phyloP scores from a whole-genome alignment of 257 asterid genomes.

The Ehretia macrophylla region DNA sequence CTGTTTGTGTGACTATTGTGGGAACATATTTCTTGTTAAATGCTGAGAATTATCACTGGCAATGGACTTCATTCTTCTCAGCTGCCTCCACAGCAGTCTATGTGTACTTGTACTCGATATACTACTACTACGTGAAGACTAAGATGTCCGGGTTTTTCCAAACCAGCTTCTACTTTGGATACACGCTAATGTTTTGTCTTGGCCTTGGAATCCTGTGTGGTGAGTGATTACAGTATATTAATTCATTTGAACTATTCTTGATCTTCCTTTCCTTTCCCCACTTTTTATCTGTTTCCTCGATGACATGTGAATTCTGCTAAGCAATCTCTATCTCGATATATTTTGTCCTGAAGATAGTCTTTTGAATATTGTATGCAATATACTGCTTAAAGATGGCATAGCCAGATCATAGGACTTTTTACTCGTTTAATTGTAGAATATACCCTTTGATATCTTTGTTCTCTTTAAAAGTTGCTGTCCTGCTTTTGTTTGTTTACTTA shows the following conservation, averaged over 20 bases:
- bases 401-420: too few relatives aligned
- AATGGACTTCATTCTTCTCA: conserved; percentile 69
- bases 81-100: conserved; percentile 59
- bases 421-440: too few relatives aligned
- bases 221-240: conserved; percentile 25
- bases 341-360: too few relatives aligned
- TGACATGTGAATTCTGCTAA: background rate
- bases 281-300: background rate
- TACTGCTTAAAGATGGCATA: too few relatives aligned
- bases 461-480: too few relatives aligned
- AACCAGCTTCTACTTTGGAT: conserved; percentile 65
- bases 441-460: too few relatives aligned
- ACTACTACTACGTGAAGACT: conserved; percentile 58
- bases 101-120: conserved; percentile 56
- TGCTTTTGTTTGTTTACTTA: too few relatives aligned
- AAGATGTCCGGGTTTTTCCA: conserved; percentile 73
- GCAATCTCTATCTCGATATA: background rate
- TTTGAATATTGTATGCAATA: too few relatives aligned
- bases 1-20: conserved; percentile 61
- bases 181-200: conserved; percentile 64
- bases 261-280: background rate
- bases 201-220: conserved; percentile 77
- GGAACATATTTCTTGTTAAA: conserved; percentile 61
- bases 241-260: conserved; percentile 2
- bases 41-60: conserved; percentile 78